Conservation (phyloP, 345 rosid genomes). For the Leavenworthia alabamica region DNA sequence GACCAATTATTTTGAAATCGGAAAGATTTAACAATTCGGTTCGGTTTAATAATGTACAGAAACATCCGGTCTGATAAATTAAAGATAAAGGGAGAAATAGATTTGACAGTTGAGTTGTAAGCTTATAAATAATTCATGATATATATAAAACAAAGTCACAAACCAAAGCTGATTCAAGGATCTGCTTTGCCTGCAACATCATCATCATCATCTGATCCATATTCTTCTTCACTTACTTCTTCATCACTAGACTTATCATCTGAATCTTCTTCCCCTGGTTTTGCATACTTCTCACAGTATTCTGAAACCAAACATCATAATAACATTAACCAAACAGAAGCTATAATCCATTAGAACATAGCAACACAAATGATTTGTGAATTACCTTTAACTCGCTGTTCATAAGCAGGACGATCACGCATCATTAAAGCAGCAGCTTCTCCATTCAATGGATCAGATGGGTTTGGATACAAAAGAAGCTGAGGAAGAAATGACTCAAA, state of each 20-base stretch:
- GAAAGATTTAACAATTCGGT: too few relatives aligned
- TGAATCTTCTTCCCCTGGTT: conserved; percentile 55
- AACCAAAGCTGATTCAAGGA: conserved; percentile 35
- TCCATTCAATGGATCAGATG: conserved; percentile 92
- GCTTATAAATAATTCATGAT: too few relatives aligned
- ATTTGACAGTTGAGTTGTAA: too few relatives aligned
- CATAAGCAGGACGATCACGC: conserved; percentile 78
- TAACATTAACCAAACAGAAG: too few relatives aligned
- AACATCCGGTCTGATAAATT: too few relatives aligned
- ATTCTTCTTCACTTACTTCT: conserved; percentile 79
- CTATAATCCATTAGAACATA: too few relatives aligned
- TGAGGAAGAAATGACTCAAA: conserved; percentile 97
- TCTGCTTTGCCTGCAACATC: conserved; percentile 66
- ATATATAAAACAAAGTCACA: too few relatives aligned
- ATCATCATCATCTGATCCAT: conserved; percentile 54
- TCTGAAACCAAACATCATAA: conserved; percentile 38
- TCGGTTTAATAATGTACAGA: too few relatives aligned
- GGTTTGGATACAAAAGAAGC: conserved; percentile 92
- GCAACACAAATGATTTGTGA: not conserved
- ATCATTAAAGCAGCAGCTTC: conserved; percentile 95
- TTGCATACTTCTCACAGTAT: conserved; percentile 78
- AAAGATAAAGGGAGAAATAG: too few relatives aligned
- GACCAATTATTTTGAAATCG: too few relatives aligned
- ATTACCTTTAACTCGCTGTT: conserved; percentile 77
- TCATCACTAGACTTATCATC: conserved; percentile 75